Evolutionary conservation across 2,329 filamentous ascomycete species (phyloP).

Genomic region (Raffaelea ambrosiae): DNA sequence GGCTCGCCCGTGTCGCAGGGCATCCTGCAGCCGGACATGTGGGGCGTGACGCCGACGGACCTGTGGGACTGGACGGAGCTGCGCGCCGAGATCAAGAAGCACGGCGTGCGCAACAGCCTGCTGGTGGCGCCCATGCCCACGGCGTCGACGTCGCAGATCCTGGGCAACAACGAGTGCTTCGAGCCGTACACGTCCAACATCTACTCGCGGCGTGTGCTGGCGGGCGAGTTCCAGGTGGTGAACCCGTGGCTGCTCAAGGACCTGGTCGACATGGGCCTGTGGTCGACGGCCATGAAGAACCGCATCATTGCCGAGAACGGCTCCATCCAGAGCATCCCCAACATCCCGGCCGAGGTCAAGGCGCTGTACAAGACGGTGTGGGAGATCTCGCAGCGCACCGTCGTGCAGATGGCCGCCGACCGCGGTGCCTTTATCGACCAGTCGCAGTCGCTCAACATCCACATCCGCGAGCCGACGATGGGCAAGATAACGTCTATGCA

Average conservation of each 20-base stretch:
- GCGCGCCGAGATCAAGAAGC: conserved; percentile 84
- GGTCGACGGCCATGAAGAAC: conserved; percentile 99
- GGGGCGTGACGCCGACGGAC: conserved; percentile 85
- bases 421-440: conserved; percentile 98
- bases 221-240: conserved; percentile 98
- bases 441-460: conserved; percentile 97
- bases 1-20: conserved; percentile 92
- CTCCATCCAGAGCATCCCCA: conserved; percentile 93
- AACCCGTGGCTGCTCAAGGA: conserved; percentile 99
- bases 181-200: conserved; percentile 99
- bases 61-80: conserved; percentile 94
- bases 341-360: conserved; percentile 94
- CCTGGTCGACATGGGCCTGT: conserved; percentile 92
- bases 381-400: conserved; percentile 94
- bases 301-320: conserved; percentile 96
- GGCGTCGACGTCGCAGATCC: conserved; percentile 91
- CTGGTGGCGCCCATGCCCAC: conserved; percentile 97
- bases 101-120: conserved; percentile 91
- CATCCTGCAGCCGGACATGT: conserved; percentile 97
- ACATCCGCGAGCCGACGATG: conserved; percentile 99
- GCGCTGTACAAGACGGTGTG: conserved; percentile 98
- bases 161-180: conserved; percentile 99
- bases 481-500: conserved; percentile 99
- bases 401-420: conserved; percentile 96
- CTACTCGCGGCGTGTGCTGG: conserved; percentile 95